Evolutionary conservation across 2,329 filamentous ascomycete genomes (phyloP), one percentile per base, ranked within the genome.

Genomic region (Neonectria hederae): DNA sequence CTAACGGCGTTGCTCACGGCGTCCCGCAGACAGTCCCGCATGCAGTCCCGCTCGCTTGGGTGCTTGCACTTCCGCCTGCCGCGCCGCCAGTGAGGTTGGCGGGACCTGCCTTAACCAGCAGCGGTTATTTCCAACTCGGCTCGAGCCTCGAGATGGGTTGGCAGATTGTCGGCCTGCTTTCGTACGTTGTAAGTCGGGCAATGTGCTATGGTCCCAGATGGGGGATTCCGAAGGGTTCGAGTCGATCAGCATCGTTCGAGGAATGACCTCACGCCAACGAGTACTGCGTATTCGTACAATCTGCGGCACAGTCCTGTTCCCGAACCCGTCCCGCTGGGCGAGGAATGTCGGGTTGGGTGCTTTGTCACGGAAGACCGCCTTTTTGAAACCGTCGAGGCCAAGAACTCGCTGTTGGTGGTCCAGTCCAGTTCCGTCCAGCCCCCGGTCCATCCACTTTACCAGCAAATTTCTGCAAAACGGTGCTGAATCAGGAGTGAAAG

Each of bases 251-350:
- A 59, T 68, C 38, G 56, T 65, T 64, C 53, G 55, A 61, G 68
- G 67, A 62, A 67, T 70, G 51, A 65, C 54, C 65, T 65, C 55
- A 68, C 45, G 55, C 52, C 46, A 62, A 51, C 45, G 56, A 60
- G 32, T 32, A 28, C 8, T 19, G 17, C 38, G 51, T 38, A n/a
- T 42, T 42, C 40, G 19, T 22, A 51, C 26, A 45, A 28, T 5
- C 6, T 22, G 57, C 45, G 56, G 58, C 67, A 51, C 58, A 57
- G 48, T 52, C 35, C 45, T 59, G 35, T n/a, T 38, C 35, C 17
- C 14, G 35, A 35, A 14, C 14, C 32, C 32, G 32, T 35, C 66
- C 60, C 54, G 54, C 42, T 43, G 35, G 17, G 24, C 45, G n/a
- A 22, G 19, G n/a, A 8, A 8, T 14, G n/a, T 32, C 17, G 4